Percentiles rank a stretch among this genome's conserved stretches.
Evolutionary conservation across 2,329 filamentous ascomycete species (phyloP).

Genomic region (Colletotrichum lini): DNA sequence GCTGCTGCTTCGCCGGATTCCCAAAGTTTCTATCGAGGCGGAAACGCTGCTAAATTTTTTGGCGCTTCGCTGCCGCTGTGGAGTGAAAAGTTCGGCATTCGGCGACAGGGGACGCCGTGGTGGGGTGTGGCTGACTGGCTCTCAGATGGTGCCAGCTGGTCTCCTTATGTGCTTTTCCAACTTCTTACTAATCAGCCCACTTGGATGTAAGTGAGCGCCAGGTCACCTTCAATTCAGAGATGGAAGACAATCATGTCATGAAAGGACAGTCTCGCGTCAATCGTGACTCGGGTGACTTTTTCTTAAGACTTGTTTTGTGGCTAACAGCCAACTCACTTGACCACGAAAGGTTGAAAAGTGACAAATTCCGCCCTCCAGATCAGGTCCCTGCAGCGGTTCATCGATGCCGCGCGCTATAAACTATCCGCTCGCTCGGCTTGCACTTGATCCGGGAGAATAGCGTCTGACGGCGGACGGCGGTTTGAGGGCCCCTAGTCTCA

Average conservation of each 20-base stretch:
- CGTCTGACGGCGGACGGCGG: neutral
- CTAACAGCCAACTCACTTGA: too few species aligned
- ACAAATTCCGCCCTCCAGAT: too few species aligned
- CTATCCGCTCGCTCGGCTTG: neutral
- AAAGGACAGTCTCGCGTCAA: neutral
- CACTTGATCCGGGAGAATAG: neutral
- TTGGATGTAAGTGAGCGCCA: too few species aligned
- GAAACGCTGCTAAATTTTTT: conserved; percentile 39
- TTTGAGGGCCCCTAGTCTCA: neutral
- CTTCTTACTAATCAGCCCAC: too few species aligned
- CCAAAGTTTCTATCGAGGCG: conserved; percentile 11
- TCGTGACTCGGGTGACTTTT: too few species aligned
- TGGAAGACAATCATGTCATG: neutral
- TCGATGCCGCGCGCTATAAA: neutral
- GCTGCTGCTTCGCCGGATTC: conserved; percentile 7
- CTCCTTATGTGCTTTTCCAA: rapidly evolving
- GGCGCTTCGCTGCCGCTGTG: conserved; percentile 14
- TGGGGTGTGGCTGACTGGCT: rapidly evolving
- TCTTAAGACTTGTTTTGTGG: too few species aligned
- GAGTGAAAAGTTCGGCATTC: conserved; percentile 40
- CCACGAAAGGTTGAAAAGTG: neutral
- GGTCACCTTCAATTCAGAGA: neutral
- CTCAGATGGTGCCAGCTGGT: neutral
- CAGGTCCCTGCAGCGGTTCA: neutral
- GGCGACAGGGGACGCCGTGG: conserved; percentile 35